Base-by-base conservation (phyloP, 2,329 filamentous ascomycete species). In the Penicillium sp. region DNA sequence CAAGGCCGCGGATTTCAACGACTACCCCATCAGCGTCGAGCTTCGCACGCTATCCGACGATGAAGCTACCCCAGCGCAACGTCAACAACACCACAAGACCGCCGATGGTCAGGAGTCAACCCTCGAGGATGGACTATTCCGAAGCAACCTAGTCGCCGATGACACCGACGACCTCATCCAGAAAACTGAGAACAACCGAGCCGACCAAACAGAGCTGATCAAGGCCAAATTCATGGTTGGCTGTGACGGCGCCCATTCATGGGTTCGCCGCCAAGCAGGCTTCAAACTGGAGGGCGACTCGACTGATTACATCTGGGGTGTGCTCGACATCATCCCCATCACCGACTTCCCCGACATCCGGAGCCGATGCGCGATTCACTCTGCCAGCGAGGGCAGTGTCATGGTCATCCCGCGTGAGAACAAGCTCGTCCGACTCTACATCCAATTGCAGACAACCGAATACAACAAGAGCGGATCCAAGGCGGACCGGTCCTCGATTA, bases 341-440 rank as follows among this genome's bases (percentile, higher is more conserved):
- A 59, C 58, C 9, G 28, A 84, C 58, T 86, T 84, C 51, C 78
- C 52, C 25, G 56, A 47, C 66, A 80, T 85, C 33, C 75, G 82
- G 10, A 77, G 72, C 61, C 72, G 79, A 6, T 83, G 79, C 54
- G 75, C 78, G 6, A 79, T 86, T 40, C 80, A 84, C 59, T 81
- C 77, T 1, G 79, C 73, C 0, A 25, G 29, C 37, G 43, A 33
- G 0, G 83, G 83, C 0, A 82, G 75, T 45, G 66, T 86, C 23
- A 83, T 86, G 80, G 75, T 84, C 1, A 84, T 86, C 15, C 83
- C 83, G 0, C 74, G 83, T 12, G 83, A 86, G 61, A 78, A 81
- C 31, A 81, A 78, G 48, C 70, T 87, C 3, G 81, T 85, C 0
- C 75, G 84, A 4, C 63, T 86, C 1, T 86, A 86, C 50, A 84